phyloP scores from a whole-genome alignment of 257 asterid species.

The Nicotiana tomentosiformis region DNA sequence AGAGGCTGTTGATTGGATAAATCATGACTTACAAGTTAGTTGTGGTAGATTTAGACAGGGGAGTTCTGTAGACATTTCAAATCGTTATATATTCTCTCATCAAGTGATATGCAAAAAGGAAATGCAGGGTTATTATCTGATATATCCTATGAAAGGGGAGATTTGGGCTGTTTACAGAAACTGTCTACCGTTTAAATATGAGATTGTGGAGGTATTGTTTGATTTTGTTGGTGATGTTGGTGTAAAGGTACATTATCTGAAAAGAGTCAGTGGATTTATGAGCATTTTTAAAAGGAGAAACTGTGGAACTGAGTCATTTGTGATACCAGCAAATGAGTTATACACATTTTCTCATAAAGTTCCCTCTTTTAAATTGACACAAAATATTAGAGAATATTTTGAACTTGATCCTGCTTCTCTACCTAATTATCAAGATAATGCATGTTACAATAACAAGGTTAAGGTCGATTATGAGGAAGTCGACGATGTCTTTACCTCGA shows the following conservation, averaged over 20 bases:
- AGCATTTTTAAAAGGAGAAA: slow-evolving; percentile 47
- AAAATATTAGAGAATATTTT: slow-evolving; percentile 44
- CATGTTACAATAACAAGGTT: slow-evolving; percentile 8
- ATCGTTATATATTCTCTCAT: slow-evolving; percentile 43
- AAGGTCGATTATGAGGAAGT: background rate
- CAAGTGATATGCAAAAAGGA: slow-evolving; percentile 32
- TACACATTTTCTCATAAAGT: slow-evolving; percentile 56
- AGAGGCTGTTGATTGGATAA: slow-evolving; percentile 42
- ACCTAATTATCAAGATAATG: slow-evolving; percentile 39
- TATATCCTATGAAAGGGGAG: slow-evolving; percentile 64
- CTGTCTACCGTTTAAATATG: slow-evolving; percentile 36
- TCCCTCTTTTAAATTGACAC: slow-evolving; percentile 42
- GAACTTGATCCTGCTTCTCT: slow-evolving; percentile 85
- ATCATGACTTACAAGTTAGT: slow-evolving; percentile 40
- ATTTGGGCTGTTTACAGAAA: slow-evolving; percentile 67
- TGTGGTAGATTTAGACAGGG: slow-evolving; percentile 59
- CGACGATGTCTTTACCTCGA: background rate
- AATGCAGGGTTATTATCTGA: slow-evolving; percentile 24
- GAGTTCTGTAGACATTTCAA: background rate
- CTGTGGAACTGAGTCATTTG: slow-evolving; percentile 9
- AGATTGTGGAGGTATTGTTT: slow-evolving; percentile 59
- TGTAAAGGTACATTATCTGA: slow-evolving; percentile 37
- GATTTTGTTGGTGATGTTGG: slow-evolving; percentile 42
- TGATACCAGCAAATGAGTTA: slow-evolving; percentile 32
- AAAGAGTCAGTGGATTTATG: slow-evolving; percentile 50